A percentile compares a stretch with the other conserved stretches of the same genome.
Evolutionary conservation across 768 basidiomycete species (phyloP).

Genomic region (Suillus subaureus): DNA sequence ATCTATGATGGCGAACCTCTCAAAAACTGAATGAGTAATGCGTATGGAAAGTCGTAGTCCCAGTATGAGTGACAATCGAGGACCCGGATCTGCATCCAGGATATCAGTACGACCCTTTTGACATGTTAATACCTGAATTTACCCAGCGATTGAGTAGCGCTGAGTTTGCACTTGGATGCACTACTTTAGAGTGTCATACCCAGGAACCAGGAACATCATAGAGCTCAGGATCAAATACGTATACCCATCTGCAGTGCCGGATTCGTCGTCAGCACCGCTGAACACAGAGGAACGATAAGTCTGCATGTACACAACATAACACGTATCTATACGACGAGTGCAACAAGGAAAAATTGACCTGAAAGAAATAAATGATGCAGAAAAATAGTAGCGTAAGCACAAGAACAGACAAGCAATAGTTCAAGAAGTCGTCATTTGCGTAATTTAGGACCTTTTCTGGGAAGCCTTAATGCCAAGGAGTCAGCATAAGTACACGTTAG

Average conservation of each 20-base stretch:
- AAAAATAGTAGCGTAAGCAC: not conserved
- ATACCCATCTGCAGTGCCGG: not conserved
- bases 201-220: not conserved
- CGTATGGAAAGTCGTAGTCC: not conserved
- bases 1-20: not conserved
- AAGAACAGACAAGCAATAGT: conserved; percentile 5
- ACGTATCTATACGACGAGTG: conserved; percentile 7
- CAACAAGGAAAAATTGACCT: conserved; percentile 3
- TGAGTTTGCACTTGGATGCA: not conserved
- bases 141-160: not conserved
- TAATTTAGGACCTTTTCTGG: conserved; percentile 29
- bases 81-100: not conserved
- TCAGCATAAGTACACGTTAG: not conserved
- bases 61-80: not conserved
- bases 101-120: not conserved
- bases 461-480: conserved; percentile 19
- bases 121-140: not conserved
- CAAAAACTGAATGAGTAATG: not conserved
- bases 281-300: not conserved
- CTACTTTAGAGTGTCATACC: conserved; percentile 3
- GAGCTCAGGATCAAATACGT: conserved; percentile 3
- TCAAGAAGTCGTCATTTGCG: not conserved
- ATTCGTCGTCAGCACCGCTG: not conserved
- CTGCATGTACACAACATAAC: conserved; percentile 8
- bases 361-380: conserved; percentile 8